Base-by-base conservation (phyloP, 2,329 filamentous ascomycete genomes). In the Colletotrichum orbiculare region DNA sequence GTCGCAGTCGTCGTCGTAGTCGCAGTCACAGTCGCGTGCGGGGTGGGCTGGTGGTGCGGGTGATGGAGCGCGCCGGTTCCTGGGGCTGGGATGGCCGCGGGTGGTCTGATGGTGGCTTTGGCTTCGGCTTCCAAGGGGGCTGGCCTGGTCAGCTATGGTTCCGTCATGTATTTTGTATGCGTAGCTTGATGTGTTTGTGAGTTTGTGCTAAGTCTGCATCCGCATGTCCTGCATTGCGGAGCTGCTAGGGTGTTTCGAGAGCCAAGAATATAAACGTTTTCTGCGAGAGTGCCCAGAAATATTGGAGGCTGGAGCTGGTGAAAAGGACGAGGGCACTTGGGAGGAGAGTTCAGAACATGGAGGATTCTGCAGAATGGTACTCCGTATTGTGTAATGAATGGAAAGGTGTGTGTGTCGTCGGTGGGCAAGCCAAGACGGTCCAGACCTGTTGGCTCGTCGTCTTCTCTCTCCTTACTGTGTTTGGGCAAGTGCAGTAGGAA, bases 21-120 rank as follows among this genome's bases (percentile, higher is more conserved):
- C 43, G 17, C 35, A 15, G 37, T 54, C 53, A 41, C 49, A 54
- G 58, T 60, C 48, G 60, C 59, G 54, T 66, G 64, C 60, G 64
- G 64, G 60, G 64, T 60, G 64, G 54, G 64, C 41, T 52, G 63
- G 47, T 61, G 33, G 48, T 64, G 60, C 42, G 55, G 43, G 42
- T 64, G 56, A 59, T 61, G 58, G 58, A 54, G 49, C 58, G 52
- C 62, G 62, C 58, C 62, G 41, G 46, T 55, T 54, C 62, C 62
- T 62, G 59, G 62, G 52, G 57, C 56, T 46, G 52, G 64, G 60
- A 43, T 60, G 49, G 64, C 54, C 60, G 60, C 53, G 60, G 48
- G 48, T 66, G 64, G 64, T 43, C 64, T 66, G 60, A 66, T 55
- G 58, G 37, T 56, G 54, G 48, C 43, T 43, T 60, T 66, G 60